Evolutionary conservation across 257 asterid genomes (phyloP), one percentile per base, ranked within the genome.

Genomic region (Solanum paucissectum): DNA sequence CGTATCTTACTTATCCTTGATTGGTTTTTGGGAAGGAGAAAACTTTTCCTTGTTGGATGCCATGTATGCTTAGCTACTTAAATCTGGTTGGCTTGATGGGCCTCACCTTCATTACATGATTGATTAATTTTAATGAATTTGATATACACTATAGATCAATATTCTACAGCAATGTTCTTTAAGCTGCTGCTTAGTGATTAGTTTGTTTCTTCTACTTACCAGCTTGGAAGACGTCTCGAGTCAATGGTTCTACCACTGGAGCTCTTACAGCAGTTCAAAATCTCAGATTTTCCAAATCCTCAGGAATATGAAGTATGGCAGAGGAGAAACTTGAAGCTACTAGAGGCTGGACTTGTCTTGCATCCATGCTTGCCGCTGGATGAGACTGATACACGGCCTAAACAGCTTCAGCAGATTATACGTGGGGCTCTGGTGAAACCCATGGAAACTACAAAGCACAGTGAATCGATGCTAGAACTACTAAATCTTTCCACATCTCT

Each of bases 221-320:
- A 96, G 99, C 98, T 96, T 88, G 99, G 98, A 83, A 90, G 88
- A 49, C 94, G 94, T 42, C 90, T 93, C 20, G 99, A 96, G 91
- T 91, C 96, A 2, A 92, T 94, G 87, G 95, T 96, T 92, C 92
- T 96, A 88, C 99, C 99, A 25, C 83, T 96, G 90, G 98, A 96
- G 93, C 92, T 95, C 72, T 88, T 96, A 92, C 96, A 95, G 89
- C 95, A 94, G 27, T 81, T 94, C 32, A 93, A 88, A 89, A 62
- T 93, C 55, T 90, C 96, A 23, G 99, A 96, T 91, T 96, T 95
- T 91, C 55, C 93, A 5, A 92, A 88, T 87, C 95, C 88, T 68
- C 87, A 69, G 68, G 98, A 95, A 87, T 95, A 93, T 73, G 92
- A 91, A 68, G 89, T 93, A 81, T 96, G 98, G 96, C 96, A 94